Base-by-base conservation (phyloP, 441 rosid species). In the Populus tomentosa region DNA sequence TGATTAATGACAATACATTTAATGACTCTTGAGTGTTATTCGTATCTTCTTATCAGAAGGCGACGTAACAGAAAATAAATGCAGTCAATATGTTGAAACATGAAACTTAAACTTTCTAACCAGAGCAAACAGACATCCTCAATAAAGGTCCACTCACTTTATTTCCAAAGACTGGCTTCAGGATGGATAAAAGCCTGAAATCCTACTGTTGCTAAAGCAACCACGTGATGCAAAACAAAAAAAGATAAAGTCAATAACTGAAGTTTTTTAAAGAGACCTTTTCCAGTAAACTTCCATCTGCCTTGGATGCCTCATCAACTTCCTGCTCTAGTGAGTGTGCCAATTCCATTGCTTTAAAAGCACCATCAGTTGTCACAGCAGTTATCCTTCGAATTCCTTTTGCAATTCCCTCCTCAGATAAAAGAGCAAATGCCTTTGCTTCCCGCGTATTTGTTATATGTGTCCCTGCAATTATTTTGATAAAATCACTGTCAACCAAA, bases 361-460 rank as follows among this genome's bases (percentile, higher is more conserved):
- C 99, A 83, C 77, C 70, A 72, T 90, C 97, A 80, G 98, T 85
- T 6, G 99, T 96, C 73, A 93, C 96, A 70, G 98, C 99, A 84
- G 98, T 92, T 82, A 96, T 85, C 83, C 99, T 88, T 53, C 98
- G 82, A 68, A 97, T 85, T 75, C 99, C 98, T 89, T 91, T 94
- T 69, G 99, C 97, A 85, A 97, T 93, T 53, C 98, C 98, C 89
- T 97, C 99, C 89, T 97, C 99, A 1, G 98, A 88, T 70, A 97
- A 82, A 83, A 97, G 95, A 82, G 97, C 98, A 83, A 97, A 97
- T 38, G 93, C 95, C 82, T 93, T 91, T 40, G 99, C 99, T 80
- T 97, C 98, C n/a, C 91, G 87, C 8, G 98, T 97, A 80, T 97
- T 97, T 84, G 98, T 80, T 79, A 97, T 85, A 85, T 85, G 78